Base-by-base conservation (phyloP, 129 eudicot species). In the Lonicera japonica region DNA sequence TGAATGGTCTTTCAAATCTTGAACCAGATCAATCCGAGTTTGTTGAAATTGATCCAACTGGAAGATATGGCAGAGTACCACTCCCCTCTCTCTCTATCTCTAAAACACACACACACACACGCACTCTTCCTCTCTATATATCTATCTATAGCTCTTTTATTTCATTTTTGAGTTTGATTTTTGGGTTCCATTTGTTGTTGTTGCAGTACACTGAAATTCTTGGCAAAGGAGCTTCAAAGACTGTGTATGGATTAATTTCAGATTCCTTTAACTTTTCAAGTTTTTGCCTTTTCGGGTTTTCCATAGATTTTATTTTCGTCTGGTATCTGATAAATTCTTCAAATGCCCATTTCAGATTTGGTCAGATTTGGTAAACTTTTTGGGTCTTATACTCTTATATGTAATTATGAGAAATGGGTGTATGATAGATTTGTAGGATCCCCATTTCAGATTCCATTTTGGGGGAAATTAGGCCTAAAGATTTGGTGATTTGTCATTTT, bases 11-110 rank as follows among this genome's bases (percentile, higher is more conserved):
- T 34, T 12, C 48, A 1, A 13, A 29, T 52, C 60, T 52, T 8
- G 70, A 65, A 29, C 29, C 60, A 34, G 70, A 65, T 52, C 18
- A 11, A 47, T 65, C 59, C 12, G 70, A 52, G 46, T 65, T 65
- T 52, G 60, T 65, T 65, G 70, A 65, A 34, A 47, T 65, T 65
- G 70, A 65, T 65, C 70, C 60, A 7, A 48, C 60, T 52, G 70
- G 60, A 19, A 51, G 70, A 65, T 65, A 65, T 34, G 70, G 70
- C 59, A 52, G 70, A 34, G 70, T 51, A 65, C 13, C 12, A 13
- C 11, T 8, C 5, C 2, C 8, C 13, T 58, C 43, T 29, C 43
- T 58, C 43, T 57, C 38, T 56, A 5, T 25, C 41, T 24, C 18
- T 29, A n/a, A n/a, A n/a, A n/a, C n/a, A n/a, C n/a, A n/a, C n/a